phyloP scores from a whole-genome alignment of 768 basidiomycete genomes.

The Kwoniella sp. region DNA sequence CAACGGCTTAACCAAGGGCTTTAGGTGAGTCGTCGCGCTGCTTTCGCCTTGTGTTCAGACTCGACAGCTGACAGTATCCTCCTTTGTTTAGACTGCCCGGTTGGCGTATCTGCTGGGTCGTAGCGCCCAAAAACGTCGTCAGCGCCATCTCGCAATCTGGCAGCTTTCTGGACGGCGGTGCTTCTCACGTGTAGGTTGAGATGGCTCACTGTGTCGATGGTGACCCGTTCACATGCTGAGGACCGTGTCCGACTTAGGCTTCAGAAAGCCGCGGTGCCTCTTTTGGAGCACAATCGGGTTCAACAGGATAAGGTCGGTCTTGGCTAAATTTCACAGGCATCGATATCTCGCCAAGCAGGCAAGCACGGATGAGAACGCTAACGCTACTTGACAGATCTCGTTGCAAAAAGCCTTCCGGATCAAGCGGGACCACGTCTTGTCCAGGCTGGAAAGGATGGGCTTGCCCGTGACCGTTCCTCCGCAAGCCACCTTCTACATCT shows the following conservation, averaged over 20 bases:
- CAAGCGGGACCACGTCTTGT: conserved; percentile 85
- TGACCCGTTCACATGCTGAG: background rate
- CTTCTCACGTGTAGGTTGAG: conserved; percentile 74
- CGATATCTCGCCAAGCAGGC: background rate
- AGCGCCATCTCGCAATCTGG: conserved; percentile 82
- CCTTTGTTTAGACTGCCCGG: conserved; percentile 62
- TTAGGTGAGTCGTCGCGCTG: conserved; percentile 54
- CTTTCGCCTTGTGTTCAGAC: background rate
- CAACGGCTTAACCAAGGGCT: conserved; percentile 90
- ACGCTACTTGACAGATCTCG: conserved; percentile 55
- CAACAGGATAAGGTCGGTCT: conserved; percentile 61
- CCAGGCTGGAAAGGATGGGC: conserved; percentile 70
- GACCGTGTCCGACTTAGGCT: conserved; percentile 53
- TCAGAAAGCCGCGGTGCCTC: conserved; percentile 80
- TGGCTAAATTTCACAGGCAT: background rate
- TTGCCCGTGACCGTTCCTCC: conserved; percentile 61
- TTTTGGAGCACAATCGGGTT: conserved; percentile 70
- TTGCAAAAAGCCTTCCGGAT: conserved; percentile 84
- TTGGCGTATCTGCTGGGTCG: conserved; percentile 78
- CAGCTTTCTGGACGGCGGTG: conserved; percentile 91
- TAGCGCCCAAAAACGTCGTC: conserved; percentile 5
- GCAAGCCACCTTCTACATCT: conserved; percentile 86
- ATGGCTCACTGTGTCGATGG: background rate
- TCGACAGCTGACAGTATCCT: background rate
- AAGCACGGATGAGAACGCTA: no score